Conservation (phyloP, 192 early-diverging fungal genomes). For the Paraglomus brasilianum region DNA sequence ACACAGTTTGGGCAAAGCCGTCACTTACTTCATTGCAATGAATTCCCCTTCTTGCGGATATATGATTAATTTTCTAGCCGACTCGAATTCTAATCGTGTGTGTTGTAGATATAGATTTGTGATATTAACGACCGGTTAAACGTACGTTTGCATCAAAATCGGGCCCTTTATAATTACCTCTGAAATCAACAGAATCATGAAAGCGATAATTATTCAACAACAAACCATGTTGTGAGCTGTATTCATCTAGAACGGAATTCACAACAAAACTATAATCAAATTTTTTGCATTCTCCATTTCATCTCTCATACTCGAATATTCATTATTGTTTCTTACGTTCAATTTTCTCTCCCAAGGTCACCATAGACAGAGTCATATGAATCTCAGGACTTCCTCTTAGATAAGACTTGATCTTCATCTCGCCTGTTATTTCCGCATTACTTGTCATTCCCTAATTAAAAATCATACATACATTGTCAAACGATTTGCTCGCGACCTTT, state of each 20-base stretch:
- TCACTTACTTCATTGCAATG: constrained; percentile 20
- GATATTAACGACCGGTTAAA: too few species aligned
- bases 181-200: constrained; percentile 20
- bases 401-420: constrained; percentile 24
- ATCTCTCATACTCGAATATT: too few species aligned
- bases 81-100: constrained; percentile 13
- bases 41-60: constrained; percentile 24
- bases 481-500: too few species aligned
- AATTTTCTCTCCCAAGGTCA: too few species aligned
- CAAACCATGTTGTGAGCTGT: background rate
- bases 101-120: too few species aligned
- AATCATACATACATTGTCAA: background rate
- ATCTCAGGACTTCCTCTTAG: constrained; percentile 19
- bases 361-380: background rate
- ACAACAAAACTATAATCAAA: too few species aligned
- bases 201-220: constrained; percentile 23
- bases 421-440: constrained; percentile 19
- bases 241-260: too few species aligned
- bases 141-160: too few species aligned
- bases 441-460: constrained; percentile 30
- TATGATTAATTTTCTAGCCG: constrained; percentile 8
- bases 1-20: background rate
- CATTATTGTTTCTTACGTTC: too few species aligned
- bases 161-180: background rate
- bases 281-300: too few species aligned